Evolutionary conservation across 2,329 filamentous ascomycete species (phyloP).

Genomic region (Aotearoamyces nothofagi): DNA sequence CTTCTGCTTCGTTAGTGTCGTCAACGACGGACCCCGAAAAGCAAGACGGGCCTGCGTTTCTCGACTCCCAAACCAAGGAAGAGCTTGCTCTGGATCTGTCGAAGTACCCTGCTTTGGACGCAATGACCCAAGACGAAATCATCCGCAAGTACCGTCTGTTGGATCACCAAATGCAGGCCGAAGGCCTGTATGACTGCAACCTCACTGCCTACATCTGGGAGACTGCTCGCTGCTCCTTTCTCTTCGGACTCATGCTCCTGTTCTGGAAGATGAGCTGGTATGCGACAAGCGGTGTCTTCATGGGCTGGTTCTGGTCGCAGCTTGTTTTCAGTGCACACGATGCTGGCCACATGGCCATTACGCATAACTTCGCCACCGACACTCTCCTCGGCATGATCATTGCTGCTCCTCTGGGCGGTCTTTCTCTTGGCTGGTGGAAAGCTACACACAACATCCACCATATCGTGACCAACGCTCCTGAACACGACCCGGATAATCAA

Average conservation of each 20-base stretch:
- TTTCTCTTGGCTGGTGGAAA: conserved; percentile 58
- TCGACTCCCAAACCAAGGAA: conserved; percentile 55
- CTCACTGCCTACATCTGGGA: conserved; percentile 45
- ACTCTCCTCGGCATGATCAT: conserved; percentile 46
- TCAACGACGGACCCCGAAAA: conserved; percentile 5
- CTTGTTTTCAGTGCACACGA: conserved; percentile 66
- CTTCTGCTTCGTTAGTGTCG: conserved; percentile 15
- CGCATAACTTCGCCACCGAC: conserved; percentile 65
- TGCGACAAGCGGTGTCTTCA: conserved; percentile 43
- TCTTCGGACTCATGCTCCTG: conserved; percentile 40
- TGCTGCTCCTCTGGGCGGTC: conserved; percentile 48
- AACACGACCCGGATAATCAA: conserved; percentile 43
- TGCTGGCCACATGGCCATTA: conserved; percentile 94
- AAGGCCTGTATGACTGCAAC: conserved; percentile 41
- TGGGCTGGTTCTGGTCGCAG: conserved; percentile 54
- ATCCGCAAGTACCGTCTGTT: conserved; percentile 37
- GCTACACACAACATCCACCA: conserved; percentile 55
- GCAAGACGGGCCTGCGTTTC: conserved; percentile 38
- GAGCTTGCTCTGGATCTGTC: conserved; percentile 31
- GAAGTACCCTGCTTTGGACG: conserved; percentile 37
- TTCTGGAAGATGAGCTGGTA: conserved; percentile 53
- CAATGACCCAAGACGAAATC: conserved; percentile 37
- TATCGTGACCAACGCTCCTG: conserved; percentile 47
- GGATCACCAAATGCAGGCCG: conserved; percentile 35
- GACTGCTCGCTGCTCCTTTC: conserved; percentile 31